Conservation (phyloP, 73 alveolate species). For the Strombidium stylifer region DNA sequence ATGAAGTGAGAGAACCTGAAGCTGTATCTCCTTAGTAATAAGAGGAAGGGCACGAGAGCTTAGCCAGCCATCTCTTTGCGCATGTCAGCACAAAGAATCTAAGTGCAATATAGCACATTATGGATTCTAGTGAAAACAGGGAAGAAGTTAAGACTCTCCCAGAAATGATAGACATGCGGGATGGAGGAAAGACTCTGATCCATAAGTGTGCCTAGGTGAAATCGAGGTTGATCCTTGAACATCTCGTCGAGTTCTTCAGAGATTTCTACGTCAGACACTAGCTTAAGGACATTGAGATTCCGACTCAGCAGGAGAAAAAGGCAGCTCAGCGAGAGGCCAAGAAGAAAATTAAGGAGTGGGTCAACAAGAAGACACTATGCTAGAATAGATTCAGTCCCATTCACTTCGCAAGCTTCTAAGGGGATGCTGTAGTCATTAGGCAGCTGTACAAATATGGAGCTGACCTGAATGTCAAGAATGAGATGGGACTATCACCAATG, state of each 20-base stretch:
- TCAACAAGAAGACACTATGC: constrained; percentile 63
- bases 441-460: constrained; percentile 67
- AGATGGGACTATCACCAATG: constrained; percentile 63
- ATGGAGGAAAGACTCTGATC: no score
- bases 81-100: no score
- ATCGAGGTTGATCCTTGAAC: no score
- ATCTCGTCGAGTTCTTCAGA: not conserved
- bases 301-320: not conserved
- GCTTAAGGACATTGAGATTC: not conserved
- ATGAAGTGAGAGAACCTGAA: no score
- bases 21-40: no score
- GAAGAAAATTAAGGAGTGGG: constrained; percentile 14
- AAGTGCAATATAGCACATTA: no score
- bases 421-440: constrained; percentile 67
- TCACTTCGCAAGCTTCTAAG: constrained; percentile 73
- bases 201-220: no score
- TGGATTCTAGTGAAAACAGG: no score
- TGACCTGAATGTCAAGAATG: constrained; percentile 53
- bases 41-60: no score
- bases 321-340: not conserved
- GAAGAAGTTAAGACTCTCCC: no score
- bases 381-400: constrained; percentile 64
- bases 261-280: not conserved
- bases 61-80: no score
- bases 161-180: no score